Conservation (phyloP, 805 yeast species). For the Vanderwaltozyma tropicalis region DNA sequence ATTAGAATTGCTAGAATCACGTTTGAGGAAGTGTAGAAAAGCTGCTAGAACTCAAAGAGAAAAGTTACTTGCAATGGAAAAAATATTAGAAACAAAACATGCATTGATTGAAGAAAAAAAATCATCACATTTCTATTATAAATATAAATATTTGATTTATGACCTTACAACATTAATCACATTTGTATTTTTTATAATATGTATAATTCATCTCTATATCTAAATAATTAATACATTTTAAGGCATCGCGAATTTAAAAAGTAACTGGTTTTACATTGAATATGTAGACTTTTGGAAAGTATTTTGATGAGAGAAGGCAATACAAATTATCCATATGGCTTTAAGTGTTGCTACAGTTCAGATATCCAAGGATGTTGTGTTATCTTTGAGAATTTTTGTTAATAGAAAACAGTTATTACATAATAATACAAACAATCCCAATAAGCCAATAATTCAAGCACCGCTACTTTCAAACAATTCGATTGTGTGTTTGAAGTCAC, state of each 20-base stretch:
- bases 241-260: too few relatives aligned
- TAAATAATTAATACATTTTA: too few relatives aligned
- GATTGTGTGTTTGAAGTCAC: slow-evolving; percentile 24
- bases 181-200: not conserved
- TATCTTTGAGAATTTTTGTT: slow-evolving; percentile 22
- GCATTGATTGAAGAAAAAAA: slow-evolving; percentile 5
- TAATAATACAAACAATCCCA: slow-evolving; percentile 8
- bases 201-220: too few relatives aligned
- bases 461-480: slow-evolving; percentile 29
- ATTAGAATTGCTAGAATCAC: slow-evolving; percentile 23
- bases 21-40: slow-evolving; percentile 15
- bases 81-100: slow-evolving; percentile 10
- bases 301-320: too few relatives aligned
- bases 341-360: slow-evolving; percentile 19
- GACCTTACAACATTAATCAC: not conserved
- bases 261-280: too few relatives aligned
- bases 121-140: not conserved
- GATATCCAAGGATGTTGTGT: slow-evolving; percentile 12
- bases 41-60: slow-evolving; percentile 17
- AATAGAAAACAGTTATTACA: slow-evolving; percentile 22
- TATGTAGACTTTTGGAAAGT: too few relatives aligned
- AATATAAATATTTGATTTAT: not conserved
- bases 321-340: too few relatives aligned
- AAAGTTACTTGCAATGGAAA: slow-evolving; percentile 20
- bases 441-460: slow-evolving; percentile 21